Evolutionary conservation across 2,329 filamentous ascomycete species (phyloP).

Genomic region (Cladophialophora psammophila): DNA sequence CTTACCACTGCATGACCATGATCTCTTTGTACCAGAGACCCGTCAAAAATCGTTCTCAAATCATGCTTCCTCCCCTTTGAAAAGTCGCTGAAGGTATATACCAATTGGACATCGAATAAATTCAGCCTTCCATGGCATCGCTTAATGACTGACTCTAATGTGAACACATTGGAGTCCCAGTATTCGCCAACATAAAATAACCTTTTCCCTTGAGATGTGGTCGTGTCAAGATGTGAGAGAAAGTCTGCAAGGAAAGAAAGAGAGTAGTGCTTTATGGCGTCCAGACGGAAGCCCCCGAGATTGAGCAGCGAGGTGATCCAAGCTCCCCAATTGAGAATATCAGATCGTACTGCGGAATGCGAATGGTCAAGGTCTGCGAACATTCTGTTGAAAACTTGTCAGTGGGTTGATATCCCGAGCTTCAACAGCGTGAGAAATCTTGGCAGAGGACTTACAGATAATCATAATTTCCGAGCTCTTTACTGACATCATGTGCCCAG

Average conservation of each 20-base stretch:
- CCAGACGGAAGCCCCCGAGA: constrained; percentile 72
- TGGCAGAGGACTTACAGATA: constrained; percentile 43
- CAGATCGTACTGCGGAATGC: constrained; percentile 68
- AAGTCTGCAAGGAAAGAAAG: constrained; percentile 71
- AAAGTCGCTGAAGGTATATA: constrained; percentile 72
- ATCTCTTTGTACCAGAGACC: constrained; percentile 62
- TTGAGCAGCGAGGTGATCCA: constrained; percentile 70
- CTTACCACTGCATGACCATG: constrained; percentile 55
- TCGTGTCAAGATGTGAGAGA: constrained; percentile 63
- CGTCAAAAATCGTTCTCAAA: constrained; percentile 68
- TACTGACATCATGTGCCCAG: constrained; percentile 69
- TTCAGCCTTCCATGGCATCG: constrained; percentile 65
- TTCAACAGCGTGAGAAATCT: background rate
- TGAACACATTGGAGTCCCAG: constrained; percentile 66
- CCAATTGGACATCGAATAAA: constrained; percentile 73
- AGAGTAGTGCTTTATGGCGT: constrained; percentile 77
- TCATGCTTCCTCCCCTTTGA: constrained; percentile 64
- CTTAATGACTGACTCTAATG: constrained; percentile 65
- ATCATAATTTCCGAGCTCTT: constrained; percentile 71
- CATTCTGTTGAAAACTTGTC: constrained; percentile 53
- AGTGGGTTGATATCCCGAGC: background rate
- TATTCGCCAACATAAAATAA: constrained; percentile 75
- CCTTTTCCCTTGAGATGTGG: constrained; percentile 49
- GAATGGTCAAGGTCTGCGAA: constrained; percentile 74
- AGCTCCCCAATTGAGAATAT: constrained; percentile 71